phyloP scores from a whole-genome alignment of 2,329 filamentous ascomycete species.

The Torrubiella hemipterigena region DNA sequence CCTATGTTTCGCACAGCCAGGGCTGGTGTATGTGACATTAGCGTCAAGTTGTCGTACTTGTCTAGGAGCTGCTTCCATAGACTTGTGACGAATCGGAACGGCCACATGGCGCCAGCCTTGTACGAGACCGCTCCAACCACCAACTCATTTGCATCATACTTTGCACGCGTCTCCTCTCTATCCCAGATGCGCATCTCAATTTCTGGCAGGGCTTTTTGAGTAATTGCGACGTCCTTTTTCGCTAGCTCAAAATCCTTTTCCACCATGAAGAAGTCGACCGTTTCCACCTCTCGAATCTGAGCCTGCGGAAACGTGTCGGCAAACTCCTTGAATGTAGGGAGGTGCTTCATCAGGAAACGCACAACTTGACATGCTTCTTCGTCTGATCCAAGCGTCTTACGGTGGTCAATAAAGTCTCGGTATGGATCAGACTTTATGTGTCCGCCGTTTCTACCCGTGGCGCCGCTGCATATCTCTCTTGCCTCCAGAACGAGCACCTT shows the following conservation, averaged over 20 bases:
- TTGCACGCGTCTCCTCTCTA: conserved; percentile 17
- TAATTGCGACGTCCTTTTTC: conserved; percentile 17
- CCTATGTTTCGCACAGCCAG: conserved; percentile 18
- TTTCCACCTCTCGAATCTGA: conserved; percentile 31
- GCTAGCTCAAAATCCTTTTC: conserved; percentile 20
- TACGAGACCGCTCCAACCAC: conserved; percentile 31
- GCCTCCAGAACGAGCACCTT: conserved; percentile 38
- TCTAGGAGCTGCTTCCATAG: conserved; percentile 29
- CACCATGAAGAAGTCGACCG: conserved; percentile 32
- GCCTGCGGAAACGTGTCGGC: conserved; percentile 21
- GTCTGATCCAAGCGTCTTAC: conserved; percentile 13
- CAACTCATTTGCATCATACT: conserved; percentile 22
- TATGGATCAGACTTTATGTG: conserved; percentile 35
- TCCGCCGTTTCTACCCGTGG: conserved; percentile 41
- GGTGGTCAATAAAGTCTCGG: conserved; percentile 24
- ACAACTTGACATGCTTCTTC: conserved; percentile 27
- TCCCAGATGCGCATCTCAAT: conserved; percentile 21
- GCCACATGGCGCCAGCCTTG: conserved; percentile 35
- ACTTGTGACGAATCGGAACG: conserved; percentile 34
- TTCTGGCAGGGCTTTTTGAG: conserved; percentile 26
- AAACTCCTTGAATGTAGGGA: conserved; percentile 25
- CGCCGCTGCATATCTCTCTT: conserved; percentile 34
- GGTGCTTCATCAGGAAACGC: conserved; percentile 30
- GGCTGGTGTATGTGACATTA: conserved; percentile 26
- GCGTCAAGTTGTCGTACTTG: conserved; percentile 19